Base-by-base conservation (phyloP, 768 basidiomycete species). In the Trametopsis cervina region DNA sequence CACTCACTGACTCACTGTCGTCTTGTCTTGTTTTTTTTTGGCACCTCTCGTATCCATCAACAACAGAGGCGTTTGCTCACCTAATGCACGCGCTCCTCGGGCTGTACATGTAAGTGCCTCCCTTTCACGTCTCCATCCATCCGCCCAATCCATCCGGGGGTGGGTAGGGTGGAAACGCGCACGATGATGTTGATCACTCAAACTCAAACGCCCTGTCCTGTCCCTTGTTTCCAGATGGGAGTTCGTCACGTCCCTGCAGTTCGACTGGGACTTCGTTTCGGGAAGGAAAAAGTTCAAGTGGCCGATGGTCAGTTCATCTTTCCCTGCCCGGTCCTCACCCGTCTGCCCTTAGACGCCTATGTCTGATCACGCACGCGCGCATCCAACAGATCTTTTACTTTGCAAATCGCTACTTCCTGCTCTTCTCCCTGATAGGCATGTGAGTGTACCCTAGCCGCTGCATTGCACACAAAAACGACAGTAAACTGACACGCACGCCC, bases 401-500 rank as follows among this genome's bases (percentile, higher is more conserved):
- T 45, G 52, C 65, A 4, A 69, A 68, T 3, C 70, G 74, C 47
- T 75, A 76, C 60, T 48, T 66, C 25, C 55, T 75, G 27, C 58
- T 76, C 15, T 68, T 68, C 41, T 69, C 74, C 7, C 58, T 75
- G 57, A 65, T 75, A 17, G 74, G 74, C 50, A 73, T 75, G 75
- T 73, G 50, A 52, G 71, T 54, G 4, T 20, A n/a, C n/a, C n/a
- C n/a, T n/a, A n/a, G n/a, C n/a, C 17, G 18, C 42, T 17, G 17
- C 7, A 4, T 37, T 42, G 17, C n/a, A 26, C n/a, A 25, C 21
- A 18, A 9, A 24, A 15, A 17, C 38, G 20, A 29, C 38, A 36
- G 4, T 41, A n/a, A 12, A 4, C 22, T 50, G 24, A 49, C 6
- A 15, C 22, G 26, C 20, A 4, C 24, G 5, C 23, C 3, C 11